A percentile compares a stretch with the other conserved stretches of the same genome.
Conservation (phyloP, 805 yeast genomes). For the Schizosaccharomyces lindneri region DNA sequence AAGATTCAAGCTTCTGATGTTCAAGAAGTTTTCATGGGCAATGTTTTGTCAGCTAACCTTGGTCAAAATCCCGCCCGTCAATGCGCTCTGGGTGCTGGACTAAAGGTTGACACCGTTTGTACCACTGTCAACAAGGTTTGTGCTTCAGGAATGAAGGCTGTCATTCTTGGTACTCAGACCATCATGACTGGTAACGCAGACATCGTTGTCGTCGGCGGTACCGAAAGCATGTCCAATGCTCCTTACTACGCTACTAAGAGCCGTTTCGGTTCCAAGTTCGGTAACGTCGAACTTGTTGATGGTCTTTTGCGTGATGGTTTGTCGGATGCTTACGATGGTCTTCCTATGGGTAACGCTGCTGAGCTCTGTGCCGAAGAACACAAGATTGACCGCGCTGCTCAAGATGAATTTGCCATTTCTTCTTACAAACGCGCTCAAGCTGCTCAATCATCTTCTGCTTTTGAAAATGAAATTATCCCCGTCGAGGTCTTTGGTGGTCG, state of each 20-base stretch:
- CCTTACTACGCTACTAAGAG: constrained; percentile 75
- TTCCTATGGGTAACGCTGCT: constrained; percentile 91
- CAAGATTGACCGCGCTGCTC: constrained; percentile 52
- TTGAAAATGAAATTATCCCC: constrained; percentile 60
- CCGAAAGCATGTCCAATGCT: constrained; percentile 84
- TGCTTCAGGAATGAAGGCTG: constrained; percentile 81
- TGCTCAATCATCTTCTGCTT: constrained; percentile 65
- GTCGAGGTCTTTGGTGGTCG: constrained; percentile 71
- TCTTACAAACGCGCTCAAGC: constrained; percentile 70
- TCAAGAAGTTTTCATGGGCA: constrained; percentile 77
- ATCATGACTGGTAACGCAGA: constrained; percentile 37
- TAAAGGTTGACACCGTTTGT: constrained; percentile 57
- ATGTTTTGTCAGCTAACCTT: constrained; percentile 69
- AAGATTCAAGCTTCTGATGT: constrained; percentile 50
- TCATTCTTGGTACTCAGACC: constrained; percentile 67
- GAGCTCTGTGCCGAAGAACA: constrained; percentile 86
- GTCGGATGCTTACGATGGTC: constrained; percentile 66
- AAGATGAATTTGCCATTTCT: constrained; percentile 64
- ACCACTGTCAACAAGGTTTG: constrained; percentile 86
- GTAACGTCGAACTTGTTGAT: constrained; percentile 56
- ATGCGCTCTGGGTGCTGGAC: constrained; percentile 71
- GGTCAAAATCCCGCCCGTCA: constrained; percentile 97
- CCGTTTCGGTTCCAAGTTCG: constrained; percentile 74
- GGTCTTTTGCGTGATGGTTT: constrained; percentile 86
- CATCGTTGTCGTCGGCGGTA: constrained; percentile 81